Evolutionary conservation across 192 early-diverging fungal genomes (phyloP), one percentile per base, ranked within the genome.

Genomic region (Coemansia sp.): DNA sequence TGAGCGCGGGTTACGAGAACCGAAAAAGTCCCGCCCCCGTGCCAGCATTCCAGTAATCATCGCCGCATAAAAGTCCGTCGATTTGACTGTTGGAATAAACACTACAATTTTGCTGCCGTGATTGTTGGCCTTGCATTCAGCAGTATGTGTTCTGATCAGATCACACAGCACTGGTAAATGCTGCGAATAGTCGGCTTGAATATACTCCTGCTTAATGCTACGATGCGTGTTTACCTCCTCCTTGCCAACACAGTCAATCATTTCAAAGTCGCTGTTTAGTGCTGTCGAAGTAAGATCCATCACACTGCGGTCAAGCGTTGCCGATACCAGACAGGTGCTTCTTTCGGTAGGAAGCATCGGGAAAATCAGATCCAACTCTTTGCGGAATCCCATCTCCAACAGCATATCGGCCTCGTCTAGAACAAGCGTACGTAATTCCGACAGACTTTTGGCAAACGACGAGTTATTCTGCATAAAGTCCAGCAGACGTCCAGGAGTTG

Each of bases 321-420:
- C 96, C 4, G 92, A 95, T 69, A 96, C 96, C 63, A 99, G 84
- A 63, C 93, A 83, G 1, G 93, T 96, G 67, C 92, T 87, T 41
- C 94, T 87, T 9, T 89, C 56, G 16, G 49, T 20, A 5, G 94
- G 90, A 14, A 91, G 62, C 1, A 63, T 37, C 0, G 53, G 45
- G 4, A 84, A 55, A 61, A 97, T 92, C 19, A 72, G 62, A 40
- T 92, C 82, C 35, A 99, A 78, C 62, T 93, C 91, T 16, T 82
- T 78, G 61, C 89, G 89, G 78, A 97, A 96, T 7, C 94, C 94
- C 88, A 94, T 90, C 41, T 99, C 92, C 51, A 99, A 74, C 52
- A 99, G 78, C 66, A 90, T 84, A 69, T 99, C 96, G 10, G 92
- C 92, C 78, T 99, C 96, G 70, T 98, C 96, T 56, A 97, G 79